Percentiles rank a stretch among this genome's conserved stretches.
Evolutionary conservation across 2,329 filamentous ascomycete genomes (phyloP).

Genomic region (Thielaviopsis ethacetica): DNA sequence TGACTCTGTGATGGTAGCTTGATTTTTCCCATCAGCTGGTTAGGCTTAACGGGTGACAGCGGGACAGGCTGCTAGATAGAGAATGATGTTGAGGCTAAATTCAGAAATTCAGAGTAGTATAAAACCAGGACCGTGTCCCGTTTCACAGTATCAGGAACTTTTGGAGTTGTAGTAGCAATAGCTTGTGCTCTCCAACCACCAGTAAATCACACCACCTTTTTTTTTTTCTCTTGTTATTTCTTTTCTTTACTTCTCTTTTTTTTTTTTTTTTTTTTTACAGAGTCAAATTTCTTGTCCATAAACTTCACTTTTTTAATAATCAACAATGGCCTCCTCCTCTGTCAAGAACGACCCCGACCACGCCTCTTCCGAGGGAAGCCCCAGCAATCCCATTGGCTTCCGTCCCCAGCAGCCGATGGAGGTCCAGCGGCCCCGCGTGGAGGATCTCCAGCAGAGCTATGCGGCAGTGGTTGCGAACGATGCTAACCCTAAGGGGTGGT

Average conservation of each 20-base stretch:
- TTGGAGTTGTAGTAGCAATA: neutral
- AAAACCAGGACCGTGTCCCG: neutral
- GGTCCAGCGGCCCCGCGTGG: constrained; percentile 64
- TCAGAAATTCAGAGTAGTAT: too few species aligned
- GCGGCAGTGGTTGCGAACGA: constrained; percentile 49
- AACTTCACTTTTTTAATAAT: neutral
- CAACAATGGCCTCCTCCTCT: neutral
- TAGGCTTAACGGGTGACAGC: neutral
- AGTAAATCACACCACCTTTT: neutral
- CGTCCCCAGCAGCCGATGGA: constrained; percentile 39
- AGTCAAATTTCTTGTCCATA: neutral
- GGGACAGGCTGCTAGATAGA: neutral
- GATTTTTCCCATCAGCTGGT: too few species aligned
- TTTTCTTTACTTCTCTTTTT: neutral
- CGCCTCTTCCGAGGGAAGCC: neutral
- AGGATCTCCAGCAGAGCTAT: constrained; percentile 75
- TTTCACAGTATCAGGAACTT: neutral
- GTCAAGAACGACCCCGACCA: neutral
- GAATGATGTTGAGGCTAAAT: neutral
- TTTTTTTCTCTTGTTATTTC: neutral
- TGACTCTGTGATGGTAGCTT: too few species aligned
- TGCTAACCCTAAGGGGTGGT: constrained; percentile 66
- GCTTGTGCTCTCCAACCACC: neutral
- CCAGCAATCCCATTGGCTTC: constrained; percentile 24
- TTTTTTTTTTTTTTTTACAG: neutral